Evolutionary conservation across 1,139 yeast species (phyloP).

Genomic region (Nadsonia commutata): DNA sequence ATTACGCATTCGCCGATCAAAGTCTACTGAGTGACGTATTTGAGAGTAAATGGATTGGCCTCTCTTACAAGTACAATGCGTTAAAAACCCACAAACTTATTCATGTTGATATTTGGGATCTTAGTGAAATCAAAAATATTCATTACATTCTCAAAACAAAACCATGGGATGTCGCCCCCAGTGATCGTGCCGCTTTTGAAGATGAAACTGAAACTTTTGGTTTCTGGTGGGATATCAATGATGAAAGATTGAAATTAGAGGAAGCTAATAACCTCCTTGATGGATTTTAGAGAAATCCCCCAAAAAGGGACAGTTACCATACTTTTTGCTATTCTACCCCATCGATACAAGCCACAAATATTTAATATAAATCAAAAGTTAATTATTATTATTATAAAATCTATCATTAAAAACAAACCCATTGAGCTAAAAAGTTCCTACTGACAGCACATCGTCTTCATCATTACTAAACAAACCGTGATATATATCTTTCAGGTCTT

Average conservation of each 20-base stretch:
- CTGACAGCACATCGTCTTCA: background rate
- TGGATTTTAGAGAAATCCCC: background rate
- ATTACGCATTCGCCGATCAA: conserved; percentile 42
- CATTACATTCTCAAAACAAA: conserved; percentile 42
- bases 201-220: conserved; percentile 23
- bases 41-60: conserved; percentile 32
- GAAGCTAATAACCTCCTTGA: conserved; percentile 2
- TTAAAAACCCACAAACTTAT: conserved; percentile 32
- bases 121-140: conserved; percentile 33
- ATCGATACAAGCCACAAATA: too few species aligned
- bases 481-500: background rate
- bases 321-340: too few species aligned
- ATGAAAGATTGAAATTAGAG: conserved; percentile 22
- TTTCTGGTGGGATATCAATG: conserved; percentile 20
- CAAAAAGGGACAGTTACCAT: too few species aligned
- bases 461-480: background rate
- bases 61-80: conserved; percentile 38
- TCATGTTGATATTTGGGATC: conserved; percentile 33
- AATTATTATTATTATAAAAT: background rate
- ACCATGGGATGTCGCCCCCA: conserved; percentile 37
- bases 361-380: too few species aligned
- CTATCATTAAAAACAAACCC: too few species aligned
- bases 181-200: conserved; percentile 8
- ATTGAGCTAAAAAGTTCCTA: too few species aligned
- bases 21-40: conserved; percentile 39